Evolutionary conservation across 108 stramenopile species (phyloP).

Genomic region (Discostella pseudostelligera): DNA sequence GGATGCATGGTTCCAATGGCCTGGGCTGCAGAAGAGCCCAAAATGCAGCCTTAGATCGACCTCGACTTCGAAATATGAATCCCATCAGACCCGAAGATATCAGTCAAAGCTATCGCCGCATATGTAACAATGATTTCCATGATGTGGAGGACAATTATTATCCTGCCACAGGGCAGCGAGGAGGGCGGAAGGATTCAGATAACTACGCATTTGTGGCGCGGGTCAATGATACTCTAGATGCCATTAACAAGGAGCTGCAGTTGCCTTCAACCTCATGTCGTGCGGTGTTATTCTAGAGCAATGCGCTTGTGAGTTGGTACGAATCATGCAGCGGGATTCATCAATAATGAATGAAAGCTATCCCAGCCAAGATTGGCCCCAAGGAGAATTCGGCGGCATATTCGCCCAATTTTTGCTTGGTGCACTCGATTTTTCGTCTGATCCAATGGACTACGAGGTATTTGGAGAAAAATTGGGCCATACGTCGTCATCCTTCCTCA

Average conservation of each 20-base stretch:
- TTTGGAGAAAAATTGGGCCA: slow-evolving; percentile 11
- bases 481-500: slow-evolving; percentile 6
- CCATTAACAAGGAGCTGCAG: slow-evolving; percentile 36
- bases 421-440: slow-evolving; percentile 25
- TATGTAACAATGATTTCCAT: slow-evolving; percentile 41
- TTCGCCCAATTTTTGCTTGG: slow-evolving; percentile 25
- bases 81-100: slow-evolving; percentile 38
- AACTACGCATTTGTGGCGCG: slow-evolving; percentile 37
- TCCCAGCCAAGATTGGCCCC: slow-evolving; percentile 3
- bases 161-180: slow-evolving; percentile 44
- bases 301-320: slow-evolving; percentile 37
- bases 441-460: slow-evolving; percentile 14
- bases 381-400: not conserved
- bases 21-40: not conserved
- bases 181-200: slow-evolving; percentile 7
- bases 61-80: slow-evolving; percentile 21
- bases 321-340: slow-evolving; percentile 34
- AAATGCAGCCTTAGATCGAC: not conserved
- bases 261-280: slow-evolving; percentile 29
- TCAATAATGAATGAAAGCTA: slow-evolving; percentile 1
- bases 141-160: slow-evolving; percentile 51
- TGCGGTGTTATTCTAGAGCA: slow-evolving; percentile 33
- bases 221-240: slow-evolving; percentile 46
- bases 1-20: not conserved
- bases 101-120: slow-evolving; percentile 35